Percentiles rank a stretch among this genome's conserved stretches.
Conservation (phyloP, 2,329 filamentous ascomycete genomes). For the Verticillium dahliae region DNA sequence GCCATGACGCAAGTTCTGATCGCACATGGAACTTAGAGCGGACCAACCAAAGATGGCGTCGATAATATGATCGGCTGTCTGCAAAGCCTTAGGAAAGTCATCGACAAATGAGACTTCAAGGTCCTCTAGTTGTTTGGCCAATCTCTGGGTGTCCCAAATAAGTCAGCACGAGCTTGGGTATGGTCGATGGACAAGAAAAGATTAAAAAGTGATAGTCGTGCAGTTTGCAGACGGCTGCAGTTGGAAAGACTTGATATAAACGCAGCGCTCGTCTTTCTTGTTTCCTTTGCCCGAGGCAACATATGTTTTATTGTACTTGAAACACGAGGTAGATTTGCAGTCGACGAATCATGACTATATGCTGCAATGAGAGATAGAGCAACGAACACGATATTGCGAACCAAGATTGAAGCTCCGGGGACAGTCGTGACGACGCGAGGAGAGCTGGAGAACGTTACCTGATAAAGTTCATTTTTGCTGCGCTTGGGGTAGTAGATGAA, state of each 20-base stretch:
- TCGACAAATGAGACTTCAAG: slow-evolving; percentile 77
- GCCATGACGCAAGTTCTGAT: neutral
- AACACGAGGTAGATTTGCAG: neutral
- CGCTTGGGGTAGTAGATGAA: slow-evolving; percentile 91
- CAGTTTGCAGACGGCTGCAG: neutral
- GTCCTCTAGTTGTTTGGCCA: slow-evolving; percentile 77
- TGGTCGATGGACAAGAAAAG: neutral
- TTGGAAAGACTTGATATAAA: neutral
- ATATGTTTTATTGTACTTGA: too few species aligned
- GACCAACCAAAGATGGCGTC: slow-evolving; percentile 83
- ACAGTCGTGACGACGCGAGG: neutral
- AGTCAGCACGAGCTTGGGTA: neutral
- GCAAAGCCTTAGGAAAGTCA: slow-evolving; percentile 65
- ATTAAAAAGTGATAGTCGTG: neutral
- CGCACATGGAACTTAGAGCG: neutral
- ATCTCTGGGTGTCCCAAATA: slow-evolving; percentile 45
- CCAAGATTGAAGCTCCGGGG: neutral
- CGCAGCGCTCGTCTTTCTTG: neutral
- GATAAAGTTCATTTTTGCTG: slow-evolving; percentile 83
- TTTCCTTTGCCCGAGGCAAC: neutral
- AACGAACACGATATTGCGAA: neutral
- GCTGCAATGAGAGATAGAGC: neutral
- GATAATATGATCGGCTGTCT: slow-evolving; percentile 70
- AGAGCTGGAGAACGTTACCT: slow-evolving; percentile 41
- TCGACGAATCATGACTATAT: neutral